These are phyloP conservation scores for Sicyos edulis DNA, from an alignment of 306 rosid species.

Conservation along the genomic window DNA sequence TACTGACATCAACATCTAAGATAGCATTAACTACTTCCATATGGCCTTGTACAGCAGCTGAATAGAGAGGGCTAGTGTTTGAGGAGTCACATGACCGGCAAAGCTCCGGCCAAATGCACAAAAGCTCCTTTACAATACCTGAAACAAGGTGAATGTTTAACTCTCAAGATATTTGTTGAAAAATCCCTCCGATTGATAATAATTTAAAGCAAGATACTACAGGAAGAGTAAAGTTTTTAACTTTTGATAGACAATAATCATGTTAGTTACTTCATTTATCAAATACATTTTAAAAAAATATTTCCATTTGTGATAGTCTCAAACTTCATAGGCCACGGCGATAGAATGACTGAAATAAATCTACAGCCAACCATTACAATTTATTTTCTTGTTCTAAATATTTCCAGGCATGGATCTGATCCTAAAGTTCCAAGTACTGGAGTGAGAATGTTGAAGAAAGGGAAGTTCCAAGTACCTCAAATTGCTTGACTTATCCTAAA, in stretches of 20 bases:
- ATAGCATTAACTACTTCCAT: slow-evolving; percentile 77
- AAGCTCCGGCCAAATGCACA: slow-evolving; percentile 70
- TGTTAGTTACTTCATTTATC: not conserved
- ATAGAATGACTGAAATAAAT: not conserved
- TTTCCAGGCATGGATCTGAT: not conserved
- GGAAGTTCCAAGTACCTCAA: too few relatives aligned
- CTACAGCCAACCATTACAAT: not conserved
- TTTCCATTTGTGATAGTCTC: not conserved
- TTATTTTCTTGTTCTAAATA: not conserved
- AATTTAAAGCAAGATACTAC: slow-evolving; percentile 2
- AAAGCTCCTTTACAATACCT: slow-evolving; percentile 72
- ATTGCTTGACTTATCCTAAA: too few relatives aligned
- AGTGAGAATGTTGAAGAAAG: too few relatives aligned
- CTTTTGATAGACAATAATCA: not conserved
- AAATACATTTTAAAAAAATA: too few relatives aligned
- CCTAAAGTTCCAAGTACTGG: too few relatives aligned
- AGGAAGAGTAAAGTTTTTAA: not conserved
- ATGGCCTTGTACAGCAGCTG: slow-evolving; percentile 74
- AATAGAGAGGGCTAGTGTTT: slow-evolving; percentile 85
- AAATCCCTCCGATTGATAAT: not conserved
- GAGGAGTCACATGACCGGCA: slow-evolving; percentile 57
- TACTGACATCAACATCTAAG: slow-evolving; percentile 59
- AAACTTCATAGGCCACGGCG: not conserved
- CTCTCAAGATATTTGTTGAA: slow-evolving; percentile 5
- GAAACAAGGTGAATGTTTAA: slow-evolving; percentile 21